Percentiles rank a stretch among this genome's conserved stretches.
Conservation (phyloP, 371 early-diverging fungal species). For the Apophysomyces sp. region DNA sequence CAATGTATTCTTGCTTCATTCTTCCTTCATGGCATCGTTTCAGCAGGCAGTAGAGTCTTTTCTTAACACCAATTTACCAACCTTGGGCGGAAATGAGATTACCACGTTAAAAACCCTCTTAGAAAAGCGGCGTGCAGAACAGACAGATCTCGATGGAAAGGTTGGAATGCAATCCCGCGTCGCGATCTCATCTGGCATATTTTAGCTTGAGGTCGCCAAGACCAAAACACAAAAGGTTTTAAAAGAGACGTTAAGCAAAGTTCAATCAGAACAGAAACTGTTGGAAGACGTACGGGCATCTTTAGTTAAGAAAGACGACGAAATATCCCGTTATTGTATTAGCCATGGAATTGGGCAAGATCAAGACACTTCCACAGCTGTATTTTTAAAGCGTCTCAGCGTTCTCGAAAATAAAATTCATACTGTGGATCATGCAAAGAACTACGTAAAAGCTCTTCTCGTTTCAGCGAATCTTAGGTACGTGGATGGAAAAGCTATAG, state of each 20-base stretch:
- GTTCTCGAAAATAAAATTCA: constrained; percentile 23
- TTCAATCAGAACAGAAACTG: constrained; percentile 4
- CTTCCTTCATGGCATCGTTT: neutral
- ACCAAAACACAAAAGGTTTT: constrained; percentile 2
- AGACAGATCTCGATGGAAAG: constrained; percentile 18
- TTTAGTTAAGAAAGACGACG: constrained; percentile 12
- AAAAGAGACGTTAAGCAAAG: neutral
- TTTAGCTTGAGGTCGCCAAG: constrained; percentile 1
- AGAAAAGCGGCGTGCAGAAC: constrained; percentile 5
- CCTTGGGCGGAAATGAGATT: neutral
- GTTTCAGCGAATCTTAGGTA: constrained; percentile 39
- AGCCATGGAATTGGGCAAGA: neutral
- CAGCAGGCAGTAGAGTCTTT: neutral
- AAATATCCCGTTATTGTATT: constrained; percentile 8
- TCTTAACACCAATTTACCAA: neutral
- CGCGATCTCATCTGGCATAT: neutral
- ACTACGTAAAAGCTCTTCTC: constrained; percentile 32
- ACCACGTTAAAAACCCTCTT: neutral
- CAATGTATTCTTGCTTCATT: neutral
- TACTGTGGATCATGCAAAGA: constrained; percentile 23
- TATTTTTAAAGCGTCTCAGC: constrained; percentile 11
- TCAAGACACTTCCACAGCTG: neutral
- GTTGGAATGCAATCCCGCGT: constrained; percentile 3
- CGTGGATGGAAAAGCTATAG: neutral
- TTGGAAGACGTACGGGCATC: constrained; percentile 3